Conservation (phyloP, 352 stramenopile genomes). For the Sclerospora graminicola region DNA sequence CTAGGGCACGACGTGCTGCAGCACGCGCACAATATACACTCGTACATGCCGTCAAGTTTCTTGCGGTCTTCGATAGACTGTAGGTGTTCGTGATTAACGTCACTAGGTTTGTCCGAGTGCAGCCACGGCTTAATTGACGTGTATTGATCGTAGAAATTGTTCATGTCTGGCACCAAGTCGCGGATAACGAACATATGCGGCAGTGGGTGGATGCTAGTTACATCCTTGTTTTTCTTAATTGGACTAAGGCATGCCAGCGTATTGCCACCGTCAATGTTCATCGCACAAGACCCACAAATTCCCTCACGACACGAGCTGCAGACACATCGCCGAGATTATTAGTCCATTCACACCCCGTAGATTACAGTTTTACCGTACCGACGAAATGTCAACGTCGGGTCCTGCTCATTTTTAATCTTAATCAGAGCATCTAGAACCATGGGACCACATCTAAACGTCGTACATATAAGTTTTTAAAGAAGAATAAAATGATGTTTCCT, state of each 20-base stretch:
- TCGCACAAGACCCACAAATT: constrained; percentile 99
- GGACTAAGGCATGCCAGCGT: constrained; percentile 96
- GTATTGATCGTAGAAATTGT: constrained; percentile 99
- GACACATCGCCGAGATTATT: constrained; percentile 2
- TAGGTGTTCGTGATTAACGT: constrained; percentile 79
- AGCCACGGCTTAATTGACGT: constrained; percentile 99
- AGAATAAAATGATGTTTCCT: neutral
- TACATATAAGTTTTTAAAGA: neutral
- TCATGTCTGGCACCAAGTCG: constrained; percentile 98
- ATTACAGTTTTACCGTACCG: constrained; percentile 26
- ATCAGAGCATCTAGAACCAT: constrained; percentile 99
- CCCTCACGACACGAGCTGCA: constrained; percentile 94
- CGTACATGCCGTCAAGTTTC: constrained; percentile 99
- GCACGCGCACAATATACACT: constrained; percentile 99
- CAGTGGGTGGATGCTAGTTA: constrained; percentile 97
- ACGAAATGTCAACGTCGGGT: constrained; percentile 97
- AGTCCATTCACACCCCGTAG: neutral
- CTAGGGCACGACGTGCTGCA: constrained; percentile 97
- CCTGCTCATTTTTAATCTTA: constrained; percentile 99
- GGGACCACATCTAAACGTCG: constrained; percentile 80
- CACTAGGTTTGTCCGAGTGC: constrained; percentile 87
- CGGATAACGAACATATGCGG: constrained; percentile 99
- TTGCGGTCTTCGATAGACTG: constrained; percentile 94
- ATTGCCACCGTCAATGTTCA: constrained; percentile 99
- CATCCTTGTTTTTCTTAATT: constrained; percentile 91